Conservation (phyloP, 1,284 basidiomycete genomes). For the Grifola frondosa region DNA sequence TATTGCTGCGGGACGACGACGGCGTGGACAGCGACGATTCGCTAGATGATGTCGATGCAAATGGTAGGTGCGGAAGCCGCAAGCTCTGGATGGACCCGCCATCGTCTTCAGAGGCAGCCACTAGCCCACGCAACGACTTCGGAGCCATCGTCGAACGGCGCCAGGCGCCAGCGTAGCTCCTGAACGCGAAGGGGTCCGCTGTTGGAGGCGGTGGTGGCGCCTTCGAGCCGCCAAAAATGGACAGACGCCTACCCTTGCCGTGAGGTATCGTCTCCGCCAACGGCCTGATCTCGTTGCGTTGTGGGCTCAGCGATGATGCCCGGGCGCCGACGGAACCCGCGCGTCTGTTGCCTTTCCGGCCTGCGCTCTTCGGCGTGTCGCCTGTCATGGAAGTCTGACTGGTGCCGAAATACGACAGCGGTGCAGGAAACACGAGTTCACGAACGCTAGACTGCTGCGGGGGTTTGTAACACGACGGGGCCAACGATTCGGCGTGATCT, state of each 20-base stretch:
- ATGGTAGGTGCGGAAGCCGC: slow-evolving; percentile 38
- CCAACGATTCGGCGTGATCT: slow-evolving; percentile 24
- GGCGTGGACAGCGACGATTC: slow-evolving; percentile 37
- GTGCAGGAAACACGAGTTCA: slow-evolving; percentile 67
- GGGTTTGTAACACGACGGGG: slow-evolving; percentile 23
- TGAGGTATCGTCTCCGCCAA: slow-evolving; percentile 18
- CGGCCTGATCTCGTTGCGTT: slow-evolving; percentile 4
- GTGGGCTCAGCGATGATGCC: slow-evolving; percentile 12
- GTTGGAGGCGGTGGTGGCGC: slow-evolving; percentile 47
- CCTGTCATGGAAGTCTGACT: slow-evolving; percentile 1
- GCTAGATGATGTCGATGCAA: slow-evolving; percentile 44
- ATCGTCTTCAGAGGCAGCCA: slow-evolving; percentile 39
- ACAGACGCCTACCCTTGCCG: slow-evolving; percentile 21
- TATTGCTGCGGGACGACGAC: slow-evolving; percentile 40
- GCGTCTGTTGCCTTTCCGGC: slow-evolving; percentile 12
- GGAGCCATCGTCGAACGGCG: slow-evolving; percentile 32
- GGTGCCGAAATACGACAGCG: slow-evolving; percentile 43
- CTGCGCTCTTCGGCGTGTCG: slow-evolving; percentile 3
- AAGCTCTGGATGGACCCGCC: slow-evolving; percentile 27
- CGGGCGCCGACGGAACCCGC: slow-evolving; percentile 7
- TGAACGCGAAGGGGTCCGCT: slow-evolving; percentile 51
- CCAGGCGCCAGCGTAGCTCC: slow-evolving; percentile 54
- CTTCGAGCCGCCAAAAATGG: slow-evolving; percentile 36
- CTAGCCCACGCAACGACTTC: slow-evolving; percentile 5
- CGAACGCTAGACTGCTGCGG: slow-evolving; percentile 37